Evolutionary conservation across 139 green algal species (phyloP).

Genomic region (Tetraselmis striata): DNA sequence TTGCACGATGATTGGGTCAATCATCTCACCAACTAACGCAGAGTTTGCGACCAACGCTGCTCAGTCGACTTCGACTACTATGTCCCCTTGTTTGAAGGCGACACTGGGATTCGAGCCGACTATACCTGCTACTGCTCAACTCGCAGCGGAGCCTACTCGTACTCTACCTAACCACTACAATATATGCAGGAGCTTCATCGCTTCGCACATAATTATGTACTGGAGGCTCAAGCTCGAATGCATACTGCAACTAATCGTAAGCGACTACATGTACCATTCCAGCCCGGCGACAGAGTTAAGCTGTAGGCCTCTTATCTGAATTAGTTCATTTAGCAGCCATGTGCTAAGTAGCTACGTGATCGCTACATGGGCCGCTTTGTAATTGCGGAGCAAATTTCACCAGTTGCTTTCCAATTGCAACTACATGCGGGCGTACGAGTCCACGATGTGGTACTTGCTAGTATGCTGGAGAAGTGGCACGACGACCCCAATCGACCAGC

Average conservation of each 20-base stretch:
- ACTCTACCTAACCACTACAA: neutral
- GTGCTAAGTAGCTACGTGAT: neutral
- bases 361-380: neutral
- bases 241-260: neutral
- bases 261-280: neutral
- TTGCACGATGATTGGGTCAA: neutral
- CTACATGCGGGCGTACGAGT: neutral
- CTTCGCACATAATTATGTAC: neutral
- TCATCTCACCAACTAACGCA: neutral
- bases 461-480: neutral
- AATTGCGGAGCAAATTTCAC: neutral
- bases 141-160: neutral
- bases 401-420: neutral
- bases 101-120: neutral
- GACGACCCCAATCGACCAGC: too few relatives aligned
- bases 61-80: neutral
- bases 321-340: neutral
- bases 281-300: neutral
- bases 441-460: neutral
- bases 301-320: neutral
- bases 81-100: neutral
- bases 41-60: neutral
- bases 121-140: neutral
- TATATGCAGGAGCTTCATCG: neutral
- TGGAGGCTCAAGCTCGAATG: neutral